Base-by-base conservation (phyloP, 106 monocot species). In the Dendrobium chrysotoxum region DNA sequence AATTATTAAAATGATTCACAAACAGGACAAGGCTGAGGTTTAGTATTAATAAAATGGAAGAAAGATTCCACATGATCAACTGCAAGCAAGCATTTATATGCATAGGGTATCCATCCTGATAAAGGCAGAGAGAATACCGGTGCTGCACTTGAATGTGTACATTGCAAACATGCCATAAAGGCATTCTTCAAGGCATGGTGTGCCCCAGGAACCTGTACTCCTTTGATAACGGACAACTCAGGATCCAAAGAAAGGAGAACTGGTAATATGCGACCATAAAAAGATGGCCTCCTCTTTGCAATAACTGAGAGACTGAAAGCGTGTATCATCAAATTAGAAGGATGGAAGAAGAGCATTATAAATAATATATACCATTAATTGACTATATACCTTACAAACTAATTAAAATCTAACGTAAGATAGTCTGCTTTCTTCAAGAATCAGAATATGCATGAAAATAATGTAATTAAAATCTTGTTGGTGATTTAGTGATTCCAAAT, bases 141-240 rank as follows among this genome's bases (percentile, higher is more conserved):
- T 78, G 88, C 88, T 79, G 95, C 98, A 91, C 91, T 91, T 50
- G 88, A 88, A 86, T 98, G 98, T 80, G 95, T 88, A 82, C 98
- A 95, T 86, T 95, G 80, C 79, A 95, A 81, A 83, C 91, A 98
- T 53, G 87, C 88, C 84, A 86, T 18, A 57, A 92, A 95, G 64
- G 95, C 95, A 88, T 82, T 92, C 85, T 92, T 98, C 84, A 98
- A 88, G 39, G 95, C 98, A 95, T 98, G 98, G 77, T 90, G 83
- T 65, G 95, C 87, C 88, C 80, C 84, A 58, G 89, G 82, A 79
- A 88, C 73, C 76, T 88, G 86, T 55, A 91, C 82, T 46, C 86
- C 89, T 92, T 86, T 92, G 26, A 95, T 81, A 70, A 95, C 81
- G 77, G 91, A 84, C 75, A 82, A 91, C 80, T 88, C 79, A 18